Evolutionary conservation across 768 basidiomycete species (phyloP), one percentile per base, ranked within the genome.

Genomic region (Pholiota conissans): DNA sequence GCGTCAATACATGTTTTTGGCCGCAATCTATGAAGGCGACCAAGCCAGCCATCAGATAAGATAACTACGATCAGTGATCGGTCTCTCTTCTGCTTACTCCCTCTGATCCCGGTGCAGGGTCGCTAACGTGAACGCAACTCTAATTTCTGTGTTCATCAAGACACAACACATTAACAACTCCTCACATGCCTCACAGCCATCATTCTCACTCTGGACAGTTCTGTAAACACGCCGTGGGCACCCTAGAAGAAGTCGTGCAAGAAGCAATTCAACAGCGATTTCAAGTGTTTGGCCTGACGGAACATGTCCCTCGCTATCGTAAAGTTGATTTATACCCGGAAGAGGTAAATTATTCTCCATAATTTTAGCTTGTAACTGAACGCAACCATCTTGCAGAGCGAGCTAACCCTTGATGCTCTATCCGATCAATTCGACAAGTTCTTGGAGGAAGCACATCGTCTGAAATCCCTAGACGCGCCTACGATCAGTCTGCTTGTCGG

Each of bases 301-400:
- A 98, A 74, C 97, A 98, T 71, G 89, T 89, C 51, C 96, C 97
- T 26, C 85, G 96, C 26, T 96, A 95, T 73, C 81, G 93, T 56
- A 56, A 64, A 1, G 70, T 80, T 30, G 95, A 99, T 69, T 76
- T 98, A 27, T 98, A 54, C 71, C 95, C 96, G 18, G 97, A 98
- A 77, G 97, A 99, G 85, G 95, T 95, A 68, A 65, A 75, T 45
- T 46, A 6, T 40, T 16, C 52, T 39, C n/a, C 39, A 47, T 35
- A 16, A 48, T 8, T 46, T 4, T 20, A 42, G 48, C 45, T 53
- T 27, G 45, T 45, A 11, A 51, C 49, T 65, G 59, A 52, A 42
- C 30, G 30, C 6, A 32, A 13, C 28, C 52, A 50, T 20, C 48
- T 49, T 51, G 49, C 59, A 96, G 92, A 74, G 76, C 62, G 82